Base-by-base conservation (phyloP, 1,139 yeast genomes). In the Yamadazyma pseudoaaseri region DNA sequence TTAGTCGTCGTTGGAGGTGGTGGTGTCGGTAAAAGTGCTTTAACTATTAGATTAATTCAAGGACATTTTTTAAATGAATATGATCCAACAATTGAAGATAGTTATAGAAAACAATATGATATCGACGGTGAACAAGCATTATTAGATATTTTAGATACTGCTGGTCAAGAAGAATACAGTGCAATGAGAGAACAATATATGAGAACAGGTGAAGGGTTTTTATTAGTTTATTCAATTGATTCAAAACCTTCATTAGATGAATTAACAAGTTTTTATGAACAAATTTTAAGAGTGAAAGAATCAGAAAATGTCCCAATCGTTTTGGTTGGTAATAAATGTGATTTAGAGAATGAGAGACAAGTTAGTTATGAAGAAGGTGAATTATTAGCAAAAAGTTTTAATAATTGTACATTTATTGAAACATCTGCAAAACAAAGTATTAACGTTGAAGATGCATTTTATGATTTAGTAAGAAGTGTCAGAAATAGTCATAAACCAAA, bases 1-100 rank as follows among this genome's bases (percentile, higher is more conserved):
- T 67, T 92, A 43, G 96, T 90, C 14, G 97, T 92, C 37, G 96
- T 92, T 34, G 97, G 97, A 37, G 97, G 96, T 32, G 97, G 97
- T 61, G 97, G 96, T 61, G 97, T 92, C 40, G 98, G 98, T 64
- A 92, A 92, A 60, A 86, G 96, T 8, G 97, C 97, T 7, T 69
- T 90, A 45, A 90, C 97, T 35, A 89, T 90, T 45, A 95, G 89
- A 60, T 70, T 83, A 50, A 86, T 89, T 41, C 96, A 89, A 58
- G 79, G 89, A 36, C 96, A 87, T 58, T 90, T 90, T 56, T 95
- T 90, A 26, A 96, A 87, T 57, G 96, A 92, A 50, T 92, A 92
- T 52, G 97, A 94, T 62, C 98, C 98, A 11, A 92, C 98, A 13
- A 92, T 92, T 52, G 98, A 92, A 62, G 98, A 76, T 52, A 72